phyloP scores from a whole-genome alignment of 345 rosid species.

The Hibiscus syriacus region DNA sequence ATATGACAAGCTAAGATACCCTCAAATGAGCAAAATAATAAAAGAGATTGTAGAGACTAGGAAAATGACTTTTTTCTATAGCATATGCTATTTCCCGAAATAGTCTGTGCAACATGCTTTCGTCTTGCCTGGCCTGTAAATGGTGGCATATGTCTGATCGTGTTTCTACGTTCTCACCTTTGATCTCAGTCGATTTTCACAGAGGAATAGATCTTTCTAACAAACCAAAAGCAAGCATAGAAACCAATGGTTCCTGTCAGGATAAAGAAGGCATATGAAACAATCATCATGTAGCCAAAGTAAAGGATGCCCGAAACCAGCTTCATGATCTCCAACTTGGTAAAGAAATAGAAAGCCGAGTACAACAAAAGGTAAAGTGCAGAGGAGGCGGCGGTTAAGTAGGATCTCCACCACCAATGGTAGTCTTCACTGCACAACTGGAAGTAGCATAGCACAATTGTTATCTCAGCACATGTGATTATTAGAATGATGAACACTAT shows the following conservation, averaged over 20 bases:
- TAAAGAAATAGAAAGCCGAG: no score
- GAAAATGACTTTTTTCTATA: constrained; percentile 11
- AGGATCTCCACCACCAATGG: constrained; percentile 99
- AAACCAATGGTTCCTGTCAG: constrained; percentile 93
- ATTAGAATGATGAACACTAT: no score
- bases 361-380: constrained; percentile 95
- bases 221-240: constrained; percentile 97
- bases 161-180: constrained; percentile 12
- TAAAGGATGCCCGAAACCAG: constrained; percentile 83
- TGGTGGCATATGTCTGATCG: not conserved
- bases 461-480: no score
- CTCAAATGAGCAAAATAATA: constrained; percentile 9
- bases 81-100: constrained; percentile 1
- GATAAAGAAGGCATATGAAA: constrained; percentile 85
- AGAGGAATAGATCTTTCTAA: constrained; percentile 87
- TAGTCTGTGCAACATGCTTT: not conserved
- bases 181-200: constrained; percentile 78
- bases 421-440: constrained; percentile 96
- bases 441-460: no score
- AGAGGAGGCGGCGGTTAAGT: constrained; percentile 90
- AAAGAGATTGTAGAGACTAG: constrained; percentile 6
- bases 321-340: constrained; percentile 88
- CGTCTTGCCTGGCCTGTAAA: constrained; percentile 5
- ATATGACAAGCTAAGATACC: constrained; percentile 19
- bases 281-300: constrained; percentile 84